Base-by-base conservation (phyloP, 2,329 filamentous ascomycete genomes). In the Didymella glomerata region DNA sequence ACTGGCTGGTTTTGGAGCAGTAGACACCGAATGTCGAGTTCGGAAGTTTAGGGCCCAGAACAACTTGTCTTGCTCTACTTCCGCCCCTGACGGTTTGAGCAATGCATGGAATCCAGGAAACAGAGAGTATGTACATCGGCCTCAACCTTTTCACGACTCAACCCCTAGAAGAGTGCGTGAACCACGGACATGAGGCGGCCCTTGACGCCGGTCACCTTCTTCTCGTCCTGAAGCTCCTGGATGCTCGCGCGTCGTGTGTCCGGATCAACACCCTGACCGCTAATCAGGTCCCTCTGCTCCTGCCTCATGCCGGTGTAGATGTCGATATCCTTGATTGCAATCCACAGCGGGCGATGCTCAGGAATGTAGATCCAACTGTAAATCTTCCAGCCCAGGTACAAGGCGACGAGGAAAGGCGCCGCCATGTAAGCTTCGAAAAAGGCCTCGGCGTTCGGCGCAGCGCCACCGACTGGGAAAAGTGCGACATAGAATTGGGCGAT, bases 311-410 rank as follows among this genome's bases (percentile, higher is more conserved):
- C 73, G 42, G 66, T 66, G 36, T 67, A 61, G 14, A 76, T 60
- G 60, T 77, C 75, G 49, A 78, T 75, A 13, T 76, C 65, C 27
- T 68, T 55, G 27, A 67, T 67, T 25, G 48, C 49, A 34, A 76
- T 67, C 47, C 60, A 76, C 25, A 73, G 50, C 11, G 59, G 55
- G 54, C 68, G 68, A 41, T 71, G 67, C 28, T 48, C 41, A 24
- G 68, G 68, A 32, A 40, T 41, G 22, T 57, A 56, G 50, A 56
- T 58, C 67, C 66, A 70, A 30, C 59, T 66, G 48, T 66, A 76
- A 20, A 76, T 54, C 53, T 80, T 80, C 78, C 78, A 80, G 46
- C 67, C 58, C 22, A 85, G 56, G 68, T 85, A 91, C 13, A 83
- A 76, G 14, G 72, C 70, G 3, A 80, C 56, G 66, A 78, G 81